A percentile compares a stretch with the other conserved stretches of the same genome.
These are phyloP conservation scores for Boletellus sp. DNA, from an alignment of 768 basidiomycete genomes.

Conservation along the genomic window DNA sequence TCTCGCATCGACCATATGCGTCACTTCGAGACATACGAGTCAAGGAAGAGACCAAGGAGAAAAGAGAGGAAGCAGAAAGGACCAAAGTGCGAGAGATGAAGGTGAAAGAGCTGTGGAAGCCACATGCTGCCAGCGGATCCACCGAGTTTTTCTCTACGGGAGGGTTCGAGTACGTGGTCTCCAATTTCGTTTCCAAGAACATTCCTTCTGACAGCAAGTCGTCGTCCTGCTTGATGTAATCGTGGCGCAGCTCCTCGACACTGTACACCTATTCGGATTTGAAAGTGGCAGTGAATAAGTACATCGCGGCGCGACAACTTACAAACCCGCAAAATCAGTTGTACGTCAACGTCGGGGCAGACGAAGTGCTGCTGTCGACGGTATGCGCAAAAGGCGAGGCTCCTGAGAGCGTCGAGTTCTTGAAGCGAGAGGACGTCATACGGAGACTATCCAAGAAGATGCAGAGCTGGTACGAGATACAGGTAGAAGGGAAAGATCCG, in stretches of 20 bases:
- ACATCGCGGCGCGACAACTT: conserved; percentile 58
- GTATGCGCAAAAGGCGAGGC: conserved; percentile 35
- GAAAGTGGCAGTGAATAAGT: conserved; percentile 53
- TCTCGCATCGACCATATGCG: conserved; percentile 45
- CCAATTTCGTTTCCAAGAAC: neutral
- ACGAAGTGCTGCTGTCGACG: conserved; percentile 40
- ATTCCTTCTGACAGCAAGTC: neutral
- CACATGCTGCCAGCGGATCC: conserved; percentile 46
- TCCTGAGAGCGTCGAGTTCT: conserved; percentile 41
- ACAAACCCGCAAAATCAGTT: conserved; percentile 64
- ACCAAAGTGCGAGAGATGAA: conserved; percentile 47
- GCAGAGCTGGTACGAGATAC: conserved; percentile 74
- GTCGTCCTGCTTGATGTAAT: neutral
- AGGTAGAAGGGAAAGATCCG: conserved; percentile 50
- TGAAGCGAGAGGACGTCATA: conserved; percentile 64
- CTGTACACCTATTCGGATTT: conserved; percentile 59
- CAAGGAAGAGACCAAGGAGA: conserved; percentile 57
- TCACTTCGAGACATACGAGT: conserved; percentile 67
- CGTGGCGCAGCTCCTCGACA: conserved; percentile 40
- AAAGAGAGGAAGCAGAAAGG: conserved; percentile 48
- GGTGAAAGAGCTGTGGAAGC: conserved; percentile 75
- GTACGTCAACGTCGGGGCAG: conserved; percentile 58
- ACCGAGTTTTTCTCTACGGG: conserved; percentile 59
- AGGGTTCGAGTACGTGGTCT: conserved; percentile 53
- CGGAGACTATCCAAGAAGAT: conserved; percentile 56